phyloP scores from a whole-genome alignment of 495 filamentous ascomycete species.

The Neurospora cerealis region DNA sequence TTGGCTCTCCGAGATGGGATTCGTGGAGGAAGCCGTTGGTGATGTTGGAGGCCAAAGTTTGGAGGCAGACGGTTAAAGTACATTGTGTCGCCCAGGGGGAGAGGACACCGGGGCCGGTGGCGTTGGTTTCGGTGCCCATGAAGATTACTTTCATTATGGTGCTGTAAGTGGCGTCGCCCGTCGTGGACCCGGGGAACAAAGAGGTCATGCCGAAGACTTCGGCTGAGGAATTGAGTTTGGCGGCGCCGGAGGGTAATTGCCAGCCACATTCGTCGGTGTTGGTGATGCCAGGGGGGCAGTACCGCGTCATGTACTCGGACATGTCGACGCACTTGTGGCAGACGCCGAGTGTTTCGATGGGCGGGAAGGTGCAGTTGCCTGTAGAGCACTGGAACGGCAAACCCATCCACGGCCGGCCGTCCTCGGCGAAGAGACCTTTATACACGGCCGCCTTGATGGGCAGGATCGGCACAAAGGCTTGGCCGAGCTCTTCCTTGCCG shows the following conservation, averaged over 20 bases:
- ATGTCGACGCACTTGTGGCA: constrained; percentile 21
- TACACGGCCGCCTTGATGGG: constrained; percentile 25
- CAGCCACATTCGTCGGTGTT: constrained; percentile 10
- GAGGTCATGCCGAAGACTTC: constrained; percentile 21
- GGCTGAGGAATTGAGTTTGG: constrained; percentile 4
- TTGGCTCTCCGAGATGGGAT: not conserved
- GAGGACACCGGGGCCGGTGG: not conserved
- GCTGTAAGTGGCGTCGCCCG: constrained; percentile 12
- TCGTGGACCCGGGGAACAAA: constrained; percentile 6
- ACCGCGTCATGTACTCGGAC: constrained; percentile 11
- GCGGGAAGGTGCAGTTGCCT: constrained; percentile 21
- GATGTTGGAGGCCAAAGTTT: constrained; percentile 5
- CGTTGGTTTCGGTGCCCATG: constrained; percentile 14
- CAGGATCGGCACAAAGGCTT: constrained; percentile 20
- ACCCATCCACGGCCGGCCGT: constrained; percentile 11
- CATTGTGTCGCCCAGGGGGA: constrained; percentile 17
- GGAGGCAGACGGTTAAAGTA: constrained; percentile 9
- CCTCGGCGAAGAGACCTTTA: constrained; percentile 22
- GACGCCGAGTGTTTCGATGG: constrained; percentile 19
- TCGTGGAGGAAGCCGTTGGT: constrained; percentile 11
- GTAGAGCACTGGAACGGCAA: constrained; percentile 16
- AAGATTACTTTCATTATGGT: constrained; percentile 21
- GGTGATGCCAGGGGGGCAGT: constrained; percentile 4
- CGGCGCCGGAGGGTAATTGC: constrained; percentile 13
- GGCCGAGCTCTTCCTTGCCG: not conserved